Conservation (phyloP, 495 filamentous ascomycete genomes). For the Parathielavia appendiculata region DNA sequence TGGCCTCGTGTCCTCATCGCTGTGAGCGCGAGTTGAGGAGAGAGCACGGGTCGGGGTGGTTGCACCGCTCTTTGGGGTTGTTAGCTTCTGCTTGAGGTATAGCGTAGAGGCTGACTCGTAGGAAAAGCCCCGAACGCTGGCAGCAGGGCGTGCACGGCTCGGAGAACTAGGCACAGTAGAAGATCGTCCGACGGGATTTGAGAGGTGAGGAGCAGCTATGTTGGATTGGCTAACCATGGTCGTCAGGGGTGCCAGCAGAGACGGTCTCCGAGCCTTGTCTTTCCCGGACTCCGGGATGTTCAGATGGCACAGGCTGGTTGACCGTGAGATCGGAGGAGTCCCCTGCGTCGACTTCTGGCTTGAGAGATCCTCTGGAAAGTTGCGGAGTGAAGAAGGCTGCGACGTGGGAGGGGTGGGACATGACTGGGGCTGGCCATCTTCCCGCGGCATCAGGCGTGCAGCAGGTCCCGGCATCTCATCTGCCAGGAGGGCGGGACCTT, state of each 20-base stretch:
- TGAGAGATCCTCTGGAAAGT: slow-evolving; percentile 41
- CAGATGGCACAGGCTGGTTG: slow-evolving; percentile 35
- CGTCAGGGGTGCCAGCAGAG: slow-evolving; percentile 56
- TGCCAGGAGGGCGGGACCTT: slow-evolving; percentile 49
- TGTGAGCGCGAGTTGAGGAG: slow-evolving; percentile 48
- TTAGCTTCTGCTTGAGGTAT: slow-evolving; percentile 76
- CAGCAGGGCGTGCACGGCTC: slow-evolving; percentile 42
- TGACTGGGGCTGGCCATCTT: slow-evolving; percentile 35
- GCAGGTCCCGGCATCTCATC: slow-evolving; percentile 44
- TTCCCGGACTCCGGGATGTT: slow-evolving; percentile 40
- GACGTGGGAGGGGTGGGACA: slow-evolving; percentile 57
- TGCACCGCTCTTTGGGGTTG: slow-evolving; percentile 82
- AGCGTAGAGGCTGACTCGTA: slow-evolving; percentile 55
- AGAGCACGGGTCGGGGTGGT: slow-evolving; percentile 81
- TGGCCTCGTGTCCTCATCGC: slow-evolving; percentile 35
- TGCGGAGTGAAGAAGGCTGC: slow-evolving; percentile 51
- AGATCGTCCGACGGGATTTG: slow-evolving; percentile 60
- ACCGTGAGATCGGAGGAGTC: slow-evolving; percentile 24
- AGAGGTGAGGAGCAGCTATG: slow-evolving; percentile 68
- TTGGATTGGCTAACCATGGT: slow-evolving; percentile 59
- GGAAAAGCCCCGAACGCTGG: slow-evolving; percentile 49
- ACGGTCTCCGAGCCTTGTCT: slow-evolving; percentile 43
- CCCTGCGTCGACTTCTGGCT: slow-evolving; percentile 37
- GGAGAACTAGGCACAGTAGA: slow-evolving; percentile 55
- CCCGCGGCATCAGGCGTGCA: slow-evolving; percentile 32